These are phyloP conservation scores for Elsinoe fawcettii DNA, from an alignment of 2,329 filamentous ascomycete species.

Conservation along the genomic window DNA sequence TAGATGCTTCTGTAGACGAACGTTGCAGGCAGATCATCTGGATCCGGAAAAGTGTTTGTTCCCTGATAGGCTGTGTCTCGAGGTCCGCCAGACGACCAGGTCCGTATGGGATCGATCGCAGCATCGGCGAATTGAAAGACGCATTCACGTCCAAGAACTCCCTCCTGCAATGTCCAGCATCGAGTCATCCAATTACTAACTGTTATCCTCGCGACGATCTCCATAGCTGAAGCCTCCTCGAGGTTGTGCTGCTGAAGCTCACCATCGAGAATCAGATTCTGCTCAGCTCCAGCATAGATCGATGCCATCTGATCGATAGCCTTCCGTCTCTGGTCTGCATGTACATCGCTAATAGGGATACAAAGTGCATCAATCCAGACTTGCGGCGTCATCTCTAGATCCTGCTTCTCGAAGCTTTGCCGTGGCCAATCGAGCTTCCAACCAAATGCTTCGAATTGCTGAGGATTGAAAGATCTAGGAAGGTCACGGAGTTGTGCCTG, in stretches of 20 bases:
- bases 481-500: background rate
- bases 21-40: background rate
- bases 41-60: background rate
- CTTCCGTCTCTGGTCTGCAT: conserved; percentile 4
- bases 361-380: conserved; percentile 24
- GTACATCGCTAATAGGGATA: conserved; percentile 17
- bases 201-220: conserved; percentile 16
- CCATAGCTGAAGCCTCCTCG: background rate
- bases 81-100: conserved; percentile 12
- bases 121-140: conserved; percentile 20
- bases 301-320: conserved; percentile 19
- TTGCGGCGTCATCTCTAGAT: background rate
- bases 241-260: background rate
- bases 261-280: conserved; percentile 19
- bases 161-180: conserved; percentile 21
- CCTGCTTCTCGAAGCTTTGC: background rate
- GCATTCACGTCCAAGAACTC: conserved; percentile 11
- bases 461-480: conserved; percentile 3
- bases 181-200: conserved; percentile 19
- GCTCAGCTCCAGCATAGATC: conserved; percentile 18
- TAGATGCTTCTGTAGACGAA: conserved; percentile 12
- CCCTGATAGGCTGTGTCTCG: background rate
- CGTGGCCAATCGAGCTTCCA: background rate
- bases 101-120: conserved; percentile 15
- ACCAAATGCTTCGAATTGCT: background rate